Base-by-base conservation (phyloP, 2,329 filamentous ascomycete species). In the Graphilbum sp. region DNA sequence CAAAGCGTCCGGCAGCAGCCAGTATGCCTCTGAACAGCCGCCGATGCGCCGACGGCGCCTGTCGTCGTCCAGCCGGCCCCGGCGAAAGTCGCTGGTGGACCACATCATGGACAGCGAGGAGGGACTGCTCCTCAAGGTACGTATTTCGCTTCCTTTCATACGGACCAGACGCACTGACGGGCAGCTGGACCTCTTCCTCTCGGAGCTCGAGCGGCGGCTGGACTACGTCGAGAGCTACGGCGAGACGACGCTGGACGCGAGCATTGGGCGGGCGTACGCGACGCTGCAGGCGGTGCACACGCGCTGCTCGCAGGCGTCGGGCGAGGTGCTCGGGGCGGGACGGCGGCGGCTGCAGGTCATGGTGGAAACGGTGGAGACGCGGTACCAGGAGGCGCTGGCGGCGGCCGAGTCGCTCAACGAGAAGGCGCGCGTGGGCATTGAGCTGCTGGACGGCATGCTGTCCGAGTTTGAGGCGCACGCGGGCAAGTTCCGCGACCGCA, bases 171-270 rank as follows among this genome's bases (percentile, higher is more conserved):
- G 11, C 6, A 6, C 21, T 24, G 5, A 15, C 16, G n/a, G 3
- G 1, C 36, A 79, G 74, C 72, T 90, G 36, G 84, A 90, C 52
- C 61, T 80, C 36, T 90, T 92, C 55, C 67, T 98, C 39, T 70
- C 78, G 30, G 86, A 96, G 54, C 68, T 98, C 32, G 87, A 92
- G 58, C 72, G 80, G 47, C 75, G 88, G 38, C 66, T 98, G 34
- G 86, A 92, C 51, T 81, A 85, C 56, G 70, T 96, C 34, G 90
- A 98, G 58, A 76, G 73, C 45, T 94, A 93, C 52, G 79, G 83
- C 45, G 84, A 92, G 52, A 61, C 86, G 42, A 79, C 79, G 44
- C 69, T 92, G 48, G 90, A 98, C 55, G 69, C 79, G 33, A 82
- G 84, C 51, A 76, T 96, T 40, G 78, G 82, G 32, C 75, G 83